These are phyloP conservation scores for Lathyrus tuberosus DNA, from an alignment of 306 rosid genomes.

Conservation along the genomic window DNA sequence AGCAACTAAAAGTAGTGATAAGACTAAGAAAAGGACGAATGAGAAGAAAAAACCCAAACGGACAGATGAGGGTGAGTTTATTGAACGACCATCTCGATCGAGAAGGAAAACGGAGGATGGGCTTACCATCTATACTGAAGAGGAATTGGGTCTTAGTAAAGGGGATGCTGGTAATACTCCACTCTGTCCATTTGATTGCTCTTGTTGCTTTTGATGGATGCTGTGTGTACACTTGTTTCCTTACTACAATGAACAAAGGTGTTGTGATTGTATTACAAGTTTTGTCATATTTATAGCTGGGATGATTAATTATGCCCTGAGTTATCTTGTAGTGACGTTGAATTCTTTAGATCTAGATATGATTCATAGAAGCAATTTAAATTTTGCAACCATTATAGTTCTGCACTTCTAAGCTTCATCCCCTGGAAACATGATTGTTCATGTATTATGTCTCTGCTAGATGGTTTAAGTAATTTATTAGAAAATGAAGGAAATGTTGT, in stretches of 20 bases:
- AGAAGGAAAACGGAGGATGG: conserved; percentile 68
- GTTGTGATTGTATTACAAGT: conserved; percentile 19
- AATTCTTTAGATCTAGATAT: conserved; percentile 24
- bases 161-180: conserved; percentile 73
- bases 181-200: conserved; percentile 86
- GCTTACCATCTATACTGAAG: conserved; percentile 62
- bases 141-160: conserved; percentile 62
- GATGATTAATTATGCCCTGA: conserved; percentile 4
- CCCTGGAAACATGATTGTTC: conserved; percentile 27
- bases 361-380: conserved; percentile 19
- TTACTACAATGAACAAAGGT: neutral
- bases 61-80: conserved; percentile 41
- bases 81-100: conserved; percentile 43
- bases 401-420: neutral
- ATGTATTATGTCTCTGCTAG: conserved; percentile 1
- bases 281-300: conserved; percentile 13
- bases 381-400: conserved; percentile 1
- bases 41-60: conserved; percentile 37
- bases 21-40: conserved; percentile 50
- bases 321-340: conserved; percentile 19
- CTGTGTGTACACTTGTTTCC: neutral
- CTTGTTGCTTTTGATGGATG: conserved; percentile 71
- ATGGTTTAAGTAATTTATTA: conserved; percentile 17
- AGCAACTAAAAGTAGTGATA: conserved; percentile 34
- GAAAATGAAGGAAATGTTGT: neutral